phyloP scores from a whole-genome alignment of 1,139 yeast species.

The Pichia inconspicua region DNA sequence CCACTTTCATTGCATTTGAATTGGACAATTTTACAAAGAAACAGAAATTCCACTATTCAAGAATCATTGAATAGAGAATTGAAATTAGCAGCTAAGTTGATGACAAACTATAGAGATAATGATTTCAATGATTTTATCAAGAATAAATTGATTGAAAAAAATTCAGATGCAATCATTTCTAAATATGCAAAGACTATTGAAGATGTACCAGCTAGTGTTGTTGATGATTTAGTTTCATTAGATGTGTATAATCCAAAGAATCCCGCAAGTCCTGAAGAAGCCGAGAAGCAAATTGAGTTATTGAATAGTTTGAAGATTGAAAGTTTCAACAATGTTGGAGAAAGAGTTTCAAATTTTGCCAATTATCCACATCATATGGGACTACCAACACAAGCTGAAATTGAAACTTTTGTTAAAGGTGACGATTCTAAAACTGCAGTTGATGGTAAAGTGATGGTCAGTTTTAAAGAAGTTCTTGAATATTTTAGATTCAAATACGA shows the following conservation, averaged over 20 bases:
- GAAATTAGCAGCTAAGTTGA: conserved; percentile 68
- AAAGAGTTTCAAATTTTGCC: conserved; percentile 44
- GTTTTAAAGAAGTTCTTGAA: conserved; percentile 55
- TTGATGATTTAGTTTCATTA: conserved; percentile 22
- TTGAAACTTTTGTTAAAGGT: conserved; percentile 55
- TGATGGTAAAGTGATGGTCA: conserved; percentile 57
- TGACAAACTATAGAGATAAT: conserved; percentile 49
- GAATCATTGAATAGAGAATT: conserved; percentile 69
- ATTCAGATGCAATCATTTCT: conserved; percentile 20
- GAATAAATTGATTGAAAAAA: conserved; percentile 49
- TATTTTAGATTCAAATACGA: conserved; percentile 47
- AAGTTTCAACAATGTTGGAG: conserved; percentile 15
- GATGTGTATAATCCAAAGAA: conserved; percentile 22
- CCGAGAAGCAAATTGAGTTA: conserved; percentile 17
- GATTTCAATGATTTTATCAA: conserved; percentile 73
- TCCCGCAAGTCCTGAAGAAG: conserved; percentile 1
- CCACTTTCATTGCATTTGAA: conserved; percentile 75
- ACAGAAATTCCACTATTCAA: conserved; percentile 50
- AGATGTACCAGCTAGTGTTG: conserved; percentile 26
- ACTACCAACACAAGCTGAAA: conserved; percentile 60
- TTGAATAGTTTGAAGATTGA: conserved; percentile 32
- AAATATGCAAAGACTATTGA: conserved; percentile 29
- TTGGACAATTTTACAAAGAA: conserved; percentile 59
- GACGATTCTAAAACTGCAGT: conserved; percentile 34
- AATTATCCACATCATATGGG: conserved; percentile 70